Conservation (phyloP, 2,329 filamentous ascomycete species). For the Aspergillus sojae region DNA sequence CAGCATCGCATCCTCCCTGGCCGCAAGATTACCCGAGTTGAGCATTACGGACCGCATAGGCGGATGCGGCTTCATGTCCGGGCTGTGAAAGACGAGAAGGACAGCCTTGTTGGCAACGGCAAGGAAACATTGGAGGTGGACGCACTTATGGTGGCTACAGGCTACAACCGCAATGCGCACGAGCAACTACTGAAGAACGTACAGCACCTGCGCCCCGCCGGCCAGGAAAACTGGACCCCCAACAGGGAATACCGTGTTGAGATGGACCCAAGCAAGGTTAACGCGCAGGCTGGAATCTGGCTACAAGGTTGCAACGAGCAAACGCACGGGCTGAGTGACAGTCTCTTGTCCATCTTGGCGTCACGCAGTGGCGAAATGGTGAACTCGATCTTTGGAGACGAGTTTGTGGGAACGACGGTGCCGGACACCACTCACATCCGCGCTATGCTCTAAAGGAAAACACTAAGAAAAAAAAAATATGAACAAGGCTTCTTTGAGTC, state of each 20-base stretch:
- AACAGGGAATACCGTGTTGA: constrained; percentile 76
- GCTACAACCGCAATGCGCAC: constrained; percentile 78
- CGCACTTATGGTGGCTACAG: constrained; percentile 82
- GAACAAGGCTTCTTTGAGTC: neutral
- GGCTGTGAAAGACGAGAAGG: constrained; percentile 41
- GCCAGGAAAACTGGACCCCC: constrained; percentile 64
- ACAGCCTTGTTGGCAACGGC: constrained; percentile 38
- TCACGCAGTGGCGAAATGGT: constrained; percentile 78
- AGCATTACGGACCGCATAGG: constrained; percentile 53
- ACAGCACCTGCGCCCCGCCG: constrained; percentile 65
- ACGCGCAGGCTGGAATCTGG: constrained; percentile 78
- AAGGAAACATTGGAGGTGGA: constrained; percentile 74
- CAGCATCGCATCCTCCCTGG: constrained; percentile 77
- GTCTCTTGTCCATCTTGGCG: constrained; percentile 75
- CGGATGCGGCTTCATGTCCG: constrained; percentile 64
- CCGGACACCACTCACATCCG: constrained; percentile 36
- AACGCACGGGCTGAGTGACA: constrained; percentile 86
- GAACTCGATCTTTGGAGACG: constrained; percentile 67
- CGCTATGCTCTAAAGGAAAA: constrained; percentile 33
- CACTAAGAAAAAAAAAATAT: too few species aligned
- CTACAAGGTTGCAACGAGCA: constrained; percentile 92
- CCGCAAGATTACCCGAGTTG: constrained; percentile 66
- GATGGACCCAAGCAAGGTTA: constrained; percentile 69
- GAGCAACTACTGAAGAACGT: constrained; percentile 72
- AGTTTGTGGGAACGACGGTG: constrained; percentile 33